Evolutionary conservation across 1,139 yeast genomes (phyloP).

Genomic region (Tardiomyces blankii): DNA sequence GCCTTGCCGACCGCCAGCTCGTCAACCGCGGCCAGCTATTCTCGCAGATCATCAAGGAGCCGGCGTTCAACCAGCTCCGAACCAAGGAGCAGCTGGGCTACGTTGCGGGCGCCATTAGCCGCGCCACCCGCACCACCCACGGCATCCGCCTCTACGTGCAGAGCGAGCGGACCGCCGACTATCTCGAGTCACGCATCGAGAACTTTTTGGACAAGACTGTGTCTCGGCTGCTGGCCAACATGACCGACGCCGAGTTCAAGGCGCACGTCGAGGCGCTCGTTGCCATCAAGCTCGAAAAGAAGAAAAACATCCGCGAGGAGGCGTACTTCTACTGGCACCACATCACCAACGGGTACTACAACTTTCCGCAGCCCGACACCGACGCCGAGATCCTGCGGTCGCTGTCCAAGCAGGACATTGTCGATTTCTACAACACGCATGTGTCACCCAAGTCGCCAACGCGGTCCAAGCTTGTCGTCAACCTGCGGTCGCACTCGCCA

Average conservation of each 20-base stretch:
- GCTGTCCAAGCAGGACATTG: slow-evolving; percentile 47
- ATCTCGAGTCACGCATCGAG: slow-evolving; percentile 67
- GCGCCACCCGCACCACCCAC: slow-evolving; percentile 58
- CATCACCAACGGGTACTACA: slow-evolving; percentile 66
- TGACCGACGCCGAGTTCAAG: slow-evolving; percentile 52
- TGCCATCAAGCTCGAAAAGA: slow-evolving; percentile 53
- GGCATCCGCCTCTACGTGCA: slow-evolving; percentile 78
- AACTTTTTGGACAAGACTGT: slow-evolving; percentile 37
- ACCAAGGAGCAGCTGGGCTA: slow-evolving; percentile 90
- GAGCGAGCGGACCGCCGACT: slow-evolving; percentile 68
- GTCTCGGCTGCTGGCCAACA: slow-evolving; percentile 23
- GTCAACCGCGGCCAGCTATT: slow-evolving; percentile 52
- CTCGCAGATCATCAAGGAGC: slow-evolving; percentile 68
- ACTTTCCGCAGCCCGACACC: slow-evolving; percentile 45
- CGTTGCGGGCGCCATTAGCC: slow-evolving; percentile 72
- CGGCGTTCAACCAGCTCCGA: slow-evolving; percentile 79
- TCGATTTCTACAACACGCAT: slow-evolving; percentile 40
- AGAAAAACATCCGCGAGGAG: slow-evolving; percentile 73
- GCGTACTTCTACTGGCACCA: slow-evolving; percentile 51
- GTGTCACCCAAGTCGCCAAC: slow-evolving; percentile 34
- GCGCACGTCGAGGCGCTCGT: slow-evolving; percentile 62
- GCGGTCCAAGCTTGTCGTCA: slow-evolving; percentile 43
- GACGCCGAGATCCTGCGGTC: slow-evolving; percentile 47
- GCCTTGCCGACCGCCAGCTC: slow-evolving; percentile 22
- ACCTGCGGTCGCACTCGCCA: slow-evolving; percentile 49